These are phyloP conservation scores for Ophiocordyceps camponoti-rufipedis DNA, from an alignment of 2,329 filamentous ascomycete genomes.

Conservation along the genomic window DNA sequence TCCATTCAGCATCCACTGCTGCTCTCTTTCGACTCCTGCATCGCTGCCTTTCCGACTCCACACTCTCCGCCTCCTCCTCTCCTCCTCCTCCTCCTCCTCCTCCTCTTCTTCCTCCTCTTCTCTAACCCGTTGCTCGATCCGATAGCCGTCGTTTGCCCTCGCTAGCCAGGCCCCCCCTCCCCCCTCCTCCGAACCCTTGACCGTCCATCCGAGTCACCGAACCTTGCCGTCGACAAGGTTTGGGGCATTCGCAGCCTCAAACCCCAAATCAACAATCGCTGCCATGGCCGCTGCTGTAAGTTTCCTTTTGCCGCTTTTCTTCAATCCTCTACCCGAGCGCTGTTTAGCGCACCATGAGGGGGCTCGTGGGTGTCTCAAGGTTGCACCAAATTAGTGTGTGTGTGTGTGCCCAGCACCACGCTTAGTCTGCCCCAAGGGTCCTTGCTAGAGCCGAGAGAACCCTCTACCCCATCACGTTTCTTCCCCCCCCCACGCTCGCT, in stretches of 20 bases:
- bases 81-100: background rate
- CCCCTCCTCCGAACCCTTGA: too few relatives aligned
- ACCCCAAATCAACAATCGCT: background rate
- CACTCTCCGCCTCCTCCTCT: background rate
- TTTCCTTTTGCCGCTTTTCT: constrained; percentile 3
- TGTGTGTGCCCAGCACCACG: constrained; percentile 8
- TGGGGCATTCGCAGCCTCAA: background rate
- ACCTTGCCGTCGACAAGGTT: background rate
- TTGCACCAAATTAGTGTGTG: constrained; percentile 11
- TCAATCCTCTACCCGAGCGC: background rate
- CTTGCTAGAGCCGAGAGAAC: constrained; percentile 2
- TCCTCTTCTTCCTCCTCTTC: background rate
- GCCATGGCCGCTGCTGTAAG: constrained; percentile 20
- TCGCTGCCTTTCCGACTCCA: background rate
- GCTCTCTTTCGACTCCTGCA: background rate
- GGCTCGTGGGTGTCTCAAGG: constrained; percentile 17
- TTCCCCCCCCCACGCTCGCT: background rate
- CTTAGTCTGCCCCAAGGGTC: constrained; percentile 10
- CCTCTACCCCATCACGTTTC: constrained; percentile 1
- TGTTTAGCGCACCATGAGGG: constrained; percentile 13
- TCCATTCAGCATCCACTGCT: background rate
- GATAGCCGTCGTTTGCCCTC: background rate
- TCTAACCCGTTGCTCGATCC: background rate
- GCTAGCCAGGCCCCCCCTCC: background rate
- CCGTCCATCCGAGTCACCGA: background rate